Evolutionary conservation across 352 stramenopile species (phyloP).

Genomic region (Phytophthora sansomeana): DNA sequence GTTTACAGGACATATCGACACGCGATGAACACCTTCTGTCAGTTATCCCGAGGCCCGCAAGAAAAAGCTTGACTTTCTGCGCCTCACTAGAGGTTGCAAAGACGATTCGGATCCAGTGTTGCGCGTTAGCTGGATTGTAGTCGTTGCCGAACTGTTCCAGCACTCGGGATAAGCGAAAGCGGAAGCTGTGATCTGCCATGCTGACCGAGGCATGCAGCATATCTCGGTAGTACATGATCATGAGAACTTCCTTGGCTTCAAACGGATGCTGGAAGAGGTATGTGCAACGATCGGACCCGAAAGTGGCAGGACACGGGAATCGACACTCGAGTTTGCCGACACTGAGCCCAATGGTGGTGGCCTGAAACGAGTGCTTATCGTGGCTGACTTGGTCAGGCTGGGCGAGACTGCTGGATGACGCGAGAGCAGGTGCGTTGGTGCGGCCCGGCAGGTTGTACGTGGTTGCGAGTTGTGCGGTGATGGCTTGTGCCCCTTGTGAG

Average conservation of each 20-base stretch:
- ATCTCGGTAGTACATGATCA: constrained; percentile 83
- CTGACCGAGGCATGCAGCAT: constrained; percentile 60
- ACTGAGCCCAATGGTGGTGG: constrained; percentile 56
- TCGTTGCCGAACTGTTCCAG: constrained; percentile 73
- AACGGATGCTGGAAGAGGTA: constrained; percentile 85
- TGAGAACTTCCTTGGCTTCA: constrained; percentile 66
- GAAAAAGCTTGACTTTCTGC: constrained; percentile 52
- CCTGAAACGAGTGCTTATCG: constrained; percentile 39
- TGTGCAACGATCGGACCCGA: constrained; percentile 56
- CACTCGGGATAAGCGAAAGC: constrained; percentile 50
- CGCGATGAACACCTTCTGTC: constrained; percentile 1
- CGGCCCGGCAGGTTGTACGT: constrained; percentile 46
- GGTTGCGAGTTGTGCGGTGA: constrained; percentile 58
- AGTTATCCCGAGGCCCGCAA: constrained; percentile 27
- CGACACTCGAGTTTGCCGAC: constrained; percentile 70
- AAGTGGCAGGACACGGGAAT: constrained; percentile 67
- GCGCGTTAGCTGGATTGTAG: constrained; percentile 62
- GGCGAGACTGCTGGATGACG: constrained; percentile 2
- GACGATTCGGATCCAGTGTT: constrained; percentile 66
- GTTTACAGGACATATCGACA: constrained; percentile 19
- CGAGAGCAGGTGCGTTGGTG: constrained; percentile 7
- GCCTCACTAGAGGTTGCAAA: constrained; percentile 57
- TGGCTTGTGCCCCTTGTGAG: constrained; percentile 52
- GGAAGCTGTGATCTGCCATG: constrained; percentile 50
- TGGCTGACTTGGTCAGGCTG: neutral